Evolutionary conservation across 2,329 filamentous ascomycete species (phyloP), one percentile per base, ranked within the genome.

Genomic region (Hyphodiscus sp.): DNA sequence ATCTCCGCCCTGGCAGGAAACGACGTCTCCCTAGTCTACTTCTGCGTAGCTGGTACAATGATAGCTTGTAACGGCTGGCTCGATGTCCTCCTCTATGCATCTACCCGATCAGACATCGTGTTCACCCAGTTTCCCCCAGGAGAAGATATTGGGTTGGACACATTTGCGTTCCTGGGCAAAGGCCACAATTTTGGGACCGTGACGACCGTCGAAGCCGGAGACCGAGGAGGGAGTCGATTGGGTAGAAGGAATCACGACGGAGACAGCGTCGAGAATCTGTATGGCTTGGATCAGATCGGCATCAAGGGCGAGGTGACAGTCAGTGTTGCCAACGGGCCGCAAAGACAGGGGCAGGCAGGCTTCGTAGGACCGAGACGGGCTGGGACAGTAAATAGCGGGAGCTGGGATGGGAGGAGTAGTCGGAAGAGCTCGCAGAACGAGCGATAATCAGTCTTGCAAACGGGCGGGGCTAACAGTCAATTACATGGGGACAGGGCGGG

Each of bases 1-100:
- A 82, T 87, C 63, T 77, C 78, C 16, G 76, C 76, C 19, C 85
- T 87, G 78, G 75, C 78, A 0, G 78, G 79, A 1, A 68, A 71
- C 10, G 48, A 70, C 0, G 73, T 82, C 2, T 74, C 78, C 0
- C 70, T 81, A 0, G 69, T 66, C 0, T 84, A 80, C 64, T 84
- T 82, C 64, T 78, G 76, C 63, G 74, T 82, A 11, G 79, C 82
- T 0, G 82, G 81, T 1, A 73, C 74, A 1, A 76, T 85, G 68
- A 80, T 85, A 30, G 75, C 77, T 0, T 76, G 73, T 29, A 80
- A 80, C 53, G 79, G 79, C 10, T 78, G 73, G 68, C 69, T 81
- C 8, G 79, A 82, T 56, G 77, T 79, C 8, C 54, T 77, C 0
- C 63, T 82, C 3, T 82, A 81, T 58, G 73, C 76, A 3, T 74